Evolutionary conservation across 1,284 basidiomycete species (phyloP), one percentile per base, ranked within the genome.

Genomic region (Jaminaea rosea): DNA sequence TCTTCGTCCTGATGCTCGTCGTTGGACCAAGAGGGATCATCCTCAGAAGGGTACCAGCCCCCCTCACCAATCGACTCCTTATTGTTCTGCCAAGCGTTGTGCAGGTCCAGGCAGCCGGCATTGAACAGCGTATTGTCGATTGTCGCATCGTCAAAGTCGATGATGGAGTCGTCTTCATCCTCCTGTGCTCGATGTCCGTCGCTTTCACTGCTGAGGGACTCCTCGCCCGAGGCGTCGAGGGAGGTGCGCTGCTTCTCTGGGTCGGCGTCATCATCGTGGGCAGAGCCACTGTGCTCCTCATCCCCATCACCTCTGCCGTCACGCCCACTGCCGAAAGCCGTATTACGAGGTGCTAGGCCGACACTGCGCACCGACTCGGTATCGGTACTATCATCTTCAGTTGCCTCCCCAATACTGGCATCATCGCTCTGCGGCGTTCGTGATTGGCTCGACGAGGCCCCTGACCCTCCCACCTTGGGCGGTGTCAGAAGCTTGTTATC

Each of bases 61-160:
- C 39, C 39, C 11, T 42, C 39, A 13, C 39, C 39, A 2, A 41
- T 46, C 26, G 24, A 21, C 19, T 49, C 36, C 17, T 19, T 37
- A 1, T 51, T 56, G 7, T 54, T 31, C n/a, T 41, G 48, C 66
- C 66, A 68, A 17, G 62, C 60, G 31, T 62, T 47, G 46, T 65
- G 65, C 4, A 63, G 47, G 13, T 62, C 66, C 44, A 69, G 54
- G 26, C 56, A 67, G 10, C 60, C 65, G 17, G 67, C 67, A 27
- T 69, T 69, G 51, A 55, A 67, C n/a, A 69, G 49, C 0, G 67
- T 69, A 39, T 69, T 67, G 56, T 67, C 65, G 15, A 59, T 28
- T 4, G 52, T 52, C 8, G 62, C 52, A 28, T 63, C 50, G 44
- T 60, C 51, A 2, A 65, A 52, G 42, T 66, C 61, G 21, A 66